Evolutionary conservation across 371 early-diverging fungal genomes (phyloP), one percentile per base, ranked within the genome.

Genomic region (Mortierella sp.): DNA sequence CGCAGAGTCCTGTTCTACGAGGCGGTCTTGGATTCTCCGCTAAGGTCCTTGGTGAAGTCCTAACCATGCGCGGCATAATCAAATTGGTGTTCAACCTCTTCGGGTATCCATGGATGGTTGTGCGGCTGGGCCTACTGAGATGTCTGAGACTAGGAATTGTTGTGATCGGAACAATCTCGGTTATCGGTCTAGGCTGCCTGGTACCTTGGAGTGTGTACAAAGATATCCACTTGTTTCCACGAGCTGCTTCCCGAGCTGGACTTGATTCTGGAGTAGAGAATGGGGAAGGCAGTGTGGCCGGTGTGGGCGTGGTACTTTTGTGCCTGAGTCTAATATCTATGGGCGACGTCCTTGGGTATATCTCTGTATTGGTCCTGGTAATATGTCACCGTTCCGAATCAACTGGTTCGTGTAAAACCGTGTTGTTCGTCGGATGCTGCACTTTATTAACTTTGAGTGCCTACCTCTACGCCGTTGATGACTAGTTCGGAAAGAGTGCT

Each of bases 351-450:
- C 73, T 66, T 19, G 62, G 67, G 7, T 67, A 62, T 30, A 49
- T 72, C 50, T 72, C 72, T 27, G 67, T 66, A 23, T 37, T 72
- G 30, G 67, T 72, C 21, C 41, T 66, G 66, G 59, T 66, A 59
- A 52, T 39, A n/a, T 42, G n/a, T 12, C n/a, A 21, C 12, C 19
- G 8, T 30, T 47, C 19, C 6, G 8, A 32, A 26, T 30, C n/a
- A 21, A 3, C 42, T 50, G 37, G 14, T 34, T 34, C 37, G 14
- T 34, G 37, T 14, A 34, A 34, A 4, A 34, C 7, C n/a, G n/a
- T n/a, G n/a, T n/a, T n/a, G n/a, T n/a, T n/a, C n/a, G n/a, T n/a
- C n/a, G n/a, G n/a, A n/a, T n/a, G n/a, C n/a, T n/a, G n/a, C n/a
- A n/a, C n/a, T n/a, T n/a, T n/a, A n/a, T n/a, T n/a, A n/a, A n/a